Percentiles rank a stretch among this genome's conserved stretches.
Evolutionary conservation across 768 basidiomycete genomes (phyloP).

Genomic region (Rhodotorula sphaerocarpa): DNA sequence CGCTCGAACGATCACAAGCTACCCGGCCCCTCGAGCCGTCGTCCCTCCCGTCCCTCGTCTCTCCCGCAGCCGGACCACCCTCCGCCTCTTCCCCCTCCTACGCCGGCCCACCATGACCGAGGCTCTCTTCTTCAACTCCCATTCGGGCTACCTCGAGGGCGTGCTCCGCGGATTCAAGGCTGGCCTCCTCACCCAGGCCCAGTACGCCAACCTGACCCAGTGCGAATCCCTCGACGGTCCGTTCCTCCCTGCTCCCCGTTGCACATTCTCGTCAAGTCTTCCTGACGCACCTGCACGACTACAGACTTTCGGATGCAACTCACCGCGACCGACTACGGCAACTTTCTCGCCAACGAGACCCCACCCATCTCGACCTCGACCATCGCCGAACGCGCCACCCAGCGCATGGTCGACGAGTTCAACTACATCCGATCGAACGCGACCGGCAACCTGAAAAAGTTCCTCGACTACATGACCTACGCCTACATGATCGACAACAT

Average conservation of each 20-base stretch:
- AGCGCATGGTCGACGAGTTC: constrained; percentile 93
- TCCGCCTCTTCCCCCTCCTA: not conserved
- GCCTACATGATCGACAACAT: constrained; percentile 99
- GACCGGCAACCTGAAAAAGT: constrained; percentile 79
- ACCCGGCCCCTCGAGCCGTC: not conserved
- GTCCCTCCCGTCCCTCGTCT: constrained; percentile 1
- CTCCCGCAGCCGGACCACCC: too few relatives aligned
- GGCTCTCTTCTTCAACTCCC: constrained; percentile 45
- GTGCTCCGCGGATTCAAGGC: constrained; percentile 76
- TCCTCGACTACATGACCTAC: constrained; percentile 96
- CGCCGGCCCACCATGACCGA: constrained; percentile 39
- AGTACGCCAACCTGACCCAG: constrained; percentile 88
- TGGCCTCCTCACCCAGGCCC: constrained; percentile 75
- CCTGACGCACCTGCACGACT: too few relatives aligned
- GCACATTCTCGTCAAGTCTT: not conserved
- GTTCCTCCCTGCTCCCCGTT: constrained; percentile 14
- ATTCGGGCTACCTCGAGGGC: constrained; percentile 47
- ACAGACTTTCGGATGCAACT: constrained; percentile 91
- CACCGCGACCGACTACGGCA: constrained; percentile 93
- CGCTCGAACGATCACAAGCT: too few relatives aligned
- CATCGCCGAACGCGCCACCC: constrained; percentile 93
- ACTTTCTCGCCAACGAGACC: constrained; percentile 93
- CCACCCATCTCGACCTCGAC: constrained; percentile 77
- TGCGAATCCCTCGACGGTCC: constrained; percentile 94
- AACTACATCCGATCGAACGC: constrained; percentile 86